Evolutionary conservation across 495 filamentous ascomycete genomes (phyloP).

Genomic region (Penicillium antarcticum): DNA sequence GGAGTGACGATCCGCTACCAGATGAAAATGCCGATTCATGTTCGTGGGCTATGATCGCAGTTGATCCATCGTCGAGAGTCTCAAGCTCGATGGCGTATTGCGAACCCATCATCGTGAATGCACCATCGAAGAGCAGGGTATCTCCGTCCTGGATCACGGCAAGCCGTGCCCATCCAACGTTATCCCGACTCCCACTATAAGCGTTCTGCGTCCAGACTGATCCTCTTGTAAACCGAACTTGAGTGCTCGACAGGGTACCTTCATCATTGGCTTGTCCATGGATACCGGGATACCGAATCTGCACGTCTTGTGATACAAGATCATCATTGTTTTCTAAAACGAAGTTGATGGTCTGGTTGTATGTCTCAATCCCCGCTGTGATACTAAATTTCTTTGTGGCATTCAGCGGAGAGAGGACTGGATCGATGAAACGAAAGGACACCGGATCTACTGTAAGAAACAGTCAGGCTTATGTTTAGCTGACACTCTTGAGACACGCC

Average conservation of each 20-base stretch:
- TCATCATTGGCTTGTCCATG: constrained; percentile 43
- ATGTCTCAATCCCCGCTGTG: constrained; percentile 61
- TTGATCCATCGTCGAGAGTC: constrained; percentile 47
- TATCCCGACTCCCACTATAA: constrained; percentile 53
- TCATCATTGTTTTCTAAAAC: constrained; percentile 79
- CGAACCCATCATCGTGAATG: constrained; percentile 66
- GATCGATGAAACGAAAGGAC: not conserved
- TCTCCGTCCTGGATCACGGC: constrained; percentile 65
- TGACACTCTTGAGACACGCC: too few relatives aligned
- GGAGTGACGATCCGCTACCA: not conserved
- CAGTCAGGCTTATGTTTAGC: too few relatives aligned
- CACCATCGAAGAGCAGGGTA: constrained; percentile 75
- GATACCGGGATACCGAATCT: constrained; percentile 55
- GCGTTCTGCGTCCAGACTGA: constrained; percentile 60
- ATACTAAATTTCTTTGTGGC: constrained; percentile 56
- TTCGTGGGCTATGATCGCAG: not conserved
- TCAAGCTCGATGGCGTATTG: constrained; percentile 76
- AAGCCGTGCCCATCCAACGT: constrained; percentile 78
- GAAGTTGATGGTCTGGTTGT: constrained; percentile 62
- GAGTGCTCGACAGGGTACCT: not conserved
- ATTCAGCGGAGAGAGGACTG: not conserved
- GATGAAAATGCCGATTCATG: not conserved
- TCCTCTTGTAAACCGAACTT: constrained; percentile 54
- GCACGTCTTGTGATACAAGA: constrained; percentile 63
- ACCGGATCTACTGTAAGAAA: too few relatives aligned